These are phyloP conservation scores for Persicaria tinctoria DNA, from an alignment of 148 eudicot genomes.

Conservation along the genomic window DNA sequence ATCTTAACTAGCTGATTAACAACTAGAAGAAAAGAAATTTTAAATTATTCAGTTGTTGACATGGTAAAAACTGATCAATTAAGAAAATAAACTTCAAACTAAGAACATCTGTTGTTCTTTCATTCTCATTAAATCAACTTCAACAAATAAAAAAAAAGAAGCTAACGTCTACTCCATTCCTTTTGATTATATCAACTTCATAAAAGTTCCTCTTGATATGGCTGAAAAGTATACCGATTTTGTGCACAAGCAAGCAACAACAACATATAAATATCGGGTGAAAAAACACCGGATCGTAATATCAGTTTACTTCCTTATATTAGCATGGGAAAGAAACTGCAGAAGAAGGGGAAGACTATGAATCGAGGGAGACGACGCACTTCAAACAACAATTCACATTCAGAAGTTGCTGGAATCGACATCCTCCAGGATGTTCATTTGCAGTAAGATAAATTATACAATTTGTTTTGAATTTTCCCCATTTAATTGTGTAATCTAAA, in stretches of 20 bases:
- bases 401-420: neutral
- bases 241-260: neutral
- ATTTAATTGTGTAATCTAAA: neutral
- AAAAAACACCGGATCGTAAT: neutral
- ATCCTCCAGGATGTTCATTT: neutral
- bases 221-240: neutral
- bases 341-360: neutral
- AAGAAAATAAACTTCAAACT: neutral
- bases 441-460: neutral
- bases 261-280: neutral
- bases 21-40: too few species aligned
- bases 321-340: neutral
- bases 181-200: neutral
- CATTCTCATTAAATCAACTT: constrained; percentile 7
- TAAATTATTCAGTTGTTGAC: neutral
- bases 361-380: neutral
- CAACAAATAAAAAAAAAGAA: neutral
- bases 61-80: neutral
- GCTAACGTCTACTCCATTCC: neutral
- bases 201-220: neutral
- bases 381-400: neutral
- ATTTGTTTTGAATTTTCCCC: neutral
- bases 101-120: neutral
- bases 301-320: neutral
- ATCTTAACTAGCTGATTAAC: too few species aligned